Evolutionary conservation across 441 rosid species (phyloP).

Genomic region (Monsonia emarginata): DNA sequence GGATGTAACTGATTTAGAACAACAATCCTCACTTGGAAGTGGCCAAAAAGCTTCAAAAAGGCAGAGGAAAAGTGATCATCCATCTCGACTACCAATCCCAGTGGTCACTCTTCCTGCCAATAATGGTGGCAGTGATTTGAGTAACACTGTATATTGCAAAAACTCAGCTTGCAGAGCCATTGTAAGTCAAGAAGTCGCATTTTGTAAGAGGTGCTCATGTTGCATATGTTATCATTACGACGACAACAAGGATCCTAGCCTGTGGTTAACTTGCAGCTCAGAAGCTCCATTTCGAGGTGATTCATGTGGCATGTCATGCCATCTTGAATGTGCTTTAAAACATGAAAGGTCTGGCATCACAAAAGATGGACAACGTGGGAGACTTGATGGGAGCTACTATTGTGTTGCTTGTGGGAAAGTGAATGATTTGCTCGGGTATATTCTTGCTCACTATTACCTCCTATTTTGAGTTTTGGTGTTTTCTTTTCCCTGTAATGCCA

Average conservation of each 20-base stretch:
- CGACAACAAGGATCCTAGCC: constrained; percentile 91
- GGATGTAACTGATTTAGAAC: constrained; percentile 31
- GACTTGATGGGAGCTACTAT: constrained; percentile 61
- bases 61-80: constrained; percentile 70
- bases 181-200: constrained; percentile 44
- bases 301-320: constrained; percentile 83
- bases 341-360: constrained; percentile 58
- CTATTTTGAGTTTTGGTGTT: background rate
- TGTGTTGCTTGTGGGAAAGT: constrained; percentile 69
- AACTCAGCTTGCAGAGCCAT: constrained; percentile 84
- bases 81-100: constrained; percentile 51
- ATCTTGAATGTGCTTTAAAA: constrained; percentile 77
- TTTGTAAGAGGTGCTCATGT: constrained; percentile 90
- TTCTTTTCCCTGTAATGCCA: background rate
- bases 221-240: constrained; percentile 74
- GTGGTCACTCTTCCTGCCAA: constrained; percentile 27
- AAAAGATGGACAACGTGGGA: constrained; percentile 32
- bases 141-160: constrained; percentile 45
- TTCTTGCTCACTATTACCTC: constrained; percentile 5
- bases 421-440: constrained; percentile 80
- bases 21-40: constrained; percentile 30
- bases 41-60: constrained; percentile 44
- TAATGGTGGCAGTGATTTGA: constrained; percentile 23
- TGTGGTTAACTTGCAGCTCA: constrained; percentile 74
- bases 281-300: constrained; percentile 55